phyloP scores from a whole-genome alignment of 2,329 filamentous ascomycete genomes.

The Hyphodiscus sp. region DNA sequence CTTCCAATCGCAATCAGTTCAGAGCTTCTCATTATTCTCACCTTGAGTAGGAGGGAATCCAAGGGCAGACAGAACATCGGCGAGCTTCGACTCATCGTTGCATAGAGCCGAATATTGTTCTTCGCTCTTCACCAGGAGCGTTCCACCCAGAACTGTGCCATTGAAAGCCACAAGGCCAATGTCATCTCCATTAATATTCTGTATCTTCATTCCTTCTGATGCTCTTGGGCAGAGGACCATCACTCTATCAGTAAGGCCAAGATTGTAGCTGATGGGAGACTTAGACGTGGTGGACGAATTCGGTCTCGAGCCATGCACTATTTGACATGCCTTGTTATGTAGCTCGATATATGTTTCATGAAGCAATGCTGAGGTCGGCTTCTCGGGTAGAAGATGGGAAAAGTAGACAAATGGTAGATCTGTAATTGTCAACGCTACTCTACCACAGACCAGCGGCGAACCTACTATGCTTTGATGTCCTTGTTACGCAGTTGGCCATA shows the following conservation, averaged over 20 bases:
- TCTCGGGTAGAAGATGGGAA: constrained; percentile 14
- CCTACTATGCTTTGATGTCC: constrained; percentile 12
- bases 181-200: constrained; percentile 15
- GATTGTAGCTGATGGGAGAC: constrained; percentile 55
- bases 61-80: constrained; percentile 32
- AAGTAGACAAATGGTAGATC: constrained; percentile 29
- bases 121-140: constrained; percentile 54
- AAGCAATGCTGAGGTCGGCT: constrained; percentile 15
- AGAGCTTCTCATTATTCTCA: neutral
- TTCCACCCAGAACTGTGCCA: constrained; percentile 58
- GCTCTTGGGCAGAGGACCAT: constrained; percentile 50
- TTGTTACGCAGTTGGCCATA: constrained; percentile 37
- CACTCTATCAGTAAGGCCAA: constrained; percentile 48
- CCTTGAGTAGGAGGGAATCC: constrained; percentile 14
- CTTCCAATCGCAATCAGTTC: neutral
- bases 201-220: constrained; percentile 40
- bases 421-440: constrained; percentile 2
- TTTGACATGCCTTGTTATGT: constrained; percentile 18
- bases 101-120: constrained; percentile 50
- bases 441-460: too few species aligned
- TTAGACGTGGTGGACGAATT: neutral
- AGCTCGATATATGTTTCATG: constrained; percentile 22
- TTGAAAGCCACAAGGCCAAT: constrained; percentile 40
- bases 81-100: constrained; percentile 34
- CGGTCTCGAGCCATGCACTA: neutral